Evolutionary conservation across 1,284 basidiomycete species (phyloP).

Genomic region (Ustilago shanxiensis): DNA sequence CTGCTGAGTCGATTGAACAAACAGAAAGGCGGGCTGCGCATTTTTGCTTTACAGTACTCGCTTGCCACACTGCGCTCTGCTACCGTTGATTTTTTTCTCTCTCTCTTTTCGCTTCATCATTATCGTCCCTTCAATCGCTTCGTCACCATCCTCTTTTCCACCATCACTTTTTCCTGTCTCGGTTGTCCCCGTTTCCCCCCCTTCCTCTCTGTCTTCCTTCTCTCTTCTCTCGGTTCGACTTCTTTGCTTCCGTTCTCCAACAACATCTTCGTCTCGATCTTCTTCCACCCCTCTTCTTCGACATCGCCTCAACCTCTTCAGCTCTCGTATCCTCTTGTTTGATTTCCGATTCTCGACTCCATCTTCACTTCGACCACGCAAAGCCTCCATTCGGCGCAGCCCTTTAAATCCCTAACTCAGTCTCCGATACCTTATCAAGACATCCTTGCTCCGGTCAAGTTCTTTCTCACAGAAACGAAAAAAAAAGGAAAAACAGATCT

Average conservation of each 20-base stretch:
- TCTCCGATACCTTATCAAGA: not conserved
- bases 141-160: slow-evolving; percentile 17
- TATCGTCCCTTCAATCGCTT: slow-evolving; percentile 8
- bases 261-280: slow-evolving; percentile 7
- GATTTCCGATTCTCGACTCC: not conserved
- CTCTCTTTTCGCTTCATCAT: slow-evolving; percentile 5
- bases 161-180: slow-evolving; percentile 22
- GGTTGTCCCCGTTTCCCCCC: slow-evolving; percentile 3
- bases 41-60: not conserved
- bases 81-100: not conserved
- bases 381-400: not conserved
- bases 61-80: slow-evolving; percentile 1
- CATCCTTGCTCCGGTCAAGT: slow-evolving; percentile 1
- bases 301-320: not conserved
- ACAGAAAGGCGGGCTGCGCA: not conserved
- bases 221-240: slow-evolving; percentile 4
- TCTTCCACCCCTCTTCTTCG: not conserved
- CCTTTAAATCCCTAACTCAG: not conserved
- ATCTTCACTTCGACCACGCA: not conserved
- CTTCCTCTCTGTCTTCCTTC: not conserved
- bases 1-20: not conserved
- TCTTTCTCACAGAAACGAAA: not conserved
- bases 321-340: slow-evolving; percentile 10
- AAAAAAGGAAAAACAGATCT: slow-evolving; percentile 3
- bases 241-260: slow-evolving; percentile 1